phyloP scores from a whole-genome alignment of 2,329 filamentous ascomycete genomes.

The Penicillium aurantiogriseum region DNA sequence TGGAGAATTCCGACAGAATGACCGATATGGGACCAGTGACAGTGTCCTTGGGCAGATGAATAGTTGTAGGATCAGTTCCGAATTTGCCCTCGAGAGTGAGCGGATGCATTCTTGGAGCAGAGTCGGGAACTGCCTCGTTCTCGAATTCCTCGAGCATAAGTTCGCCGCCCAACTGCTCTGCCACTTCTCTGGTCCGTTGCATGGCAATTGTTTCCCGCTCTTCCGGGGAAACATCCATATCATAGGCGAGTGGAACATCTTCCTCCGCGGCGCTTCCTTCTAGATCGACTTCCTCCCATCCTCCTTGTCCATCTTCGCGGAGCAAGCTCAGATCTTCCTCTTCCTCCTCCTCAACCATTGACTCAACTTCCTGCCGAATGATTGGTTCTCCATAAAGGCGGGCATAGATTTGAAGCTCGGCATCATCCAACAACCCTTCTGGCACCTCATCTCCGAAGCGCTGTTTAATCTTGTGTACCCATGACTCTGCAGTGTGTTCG shows the following conservation, averaged over 20 bases:
- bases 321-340: conserved; percentile 35
- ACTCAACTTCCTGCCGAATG: conserved; percentile 22
- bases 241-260: conserved; percentile 29
- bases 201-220: conserved; percentile 33
- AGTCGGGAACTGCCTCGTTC: conserved; percentile 39
- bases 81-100: conserved; percentile 73
- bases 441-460: conserved; percentile 76
- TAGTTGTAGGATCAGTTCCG: conserved; percentile 68
- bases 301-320: conserved; percentile 39
- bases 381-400: conserved; percentile 77
- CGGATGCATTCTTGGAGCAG: conserved; percentile 64
- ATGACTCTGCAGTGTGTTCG: conserved; percentile 33
- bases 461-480: conserved; percentile 68
- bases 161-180: conserved; percentile 40
- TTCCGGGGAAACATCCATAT: conserved; percentile 29
- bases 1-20: conserved; percentile 66
- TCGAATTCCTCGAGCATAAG: conserved; percentile 47
- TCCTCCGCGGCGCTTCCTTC: conserved; percentile 20
- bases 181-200: conserved; percentile 39
- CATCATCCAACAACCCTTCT: conserved; percentile 63
- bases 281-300: conserved; percentile 38
- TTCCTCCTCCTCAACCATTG: conserved; percentile 25
- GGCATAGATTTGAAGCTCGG: conserved; percentile 74
- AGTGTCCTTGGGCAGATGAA: conserved; percentile 69
- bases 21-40: conserved; percentile 68